phyloP scores from a whole-genome alignment of 768 basidiomycete genomes.

The Xerocomellus amylosporus region DNA sequence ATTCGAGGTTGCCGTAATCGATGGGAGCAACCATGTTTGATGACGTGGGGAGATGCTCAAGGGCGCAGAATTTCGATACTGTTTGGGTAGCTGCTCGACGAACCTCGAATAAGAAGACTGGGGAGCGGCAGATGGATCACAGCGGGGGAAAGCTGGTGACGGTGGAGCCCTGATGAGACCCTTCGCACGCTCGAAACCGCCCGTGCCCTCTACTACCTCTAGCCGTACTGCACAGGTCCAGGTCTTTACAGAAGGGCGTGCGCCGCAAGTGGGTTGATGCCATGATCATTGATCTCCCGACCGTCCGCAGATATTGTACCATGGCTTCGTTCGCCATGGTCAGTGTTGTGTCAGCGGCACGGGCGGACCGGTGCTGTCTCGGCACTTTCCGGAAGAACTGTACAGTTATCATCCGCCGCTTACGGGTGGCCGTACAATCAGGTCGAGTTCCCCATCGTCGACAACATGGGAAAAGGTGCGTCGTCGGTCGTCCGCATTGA shows the following conservation, averaged over 20 bases:
- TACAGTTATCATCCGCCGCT: constrained; percentile 35
- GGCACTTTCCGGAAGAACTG: constrained; percentile 38
- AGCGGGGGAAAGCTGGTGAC: constrained; percentile 9
- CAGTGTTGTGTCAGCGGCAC: no score
- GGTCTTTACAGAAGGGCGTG: no score
- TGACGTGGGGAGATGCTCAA: neutral
- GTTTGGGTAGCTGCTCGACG: constrained; percentile 1
- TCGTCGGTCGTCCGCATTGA: constrained; percentile 10
- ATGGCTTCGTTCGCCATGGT: no score
- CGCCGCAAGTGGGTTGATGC: no score
- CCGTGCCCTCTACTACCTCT: no score
- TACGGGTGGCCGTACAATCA: constrained; percentile 28
- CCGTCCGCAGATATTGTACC: no score
- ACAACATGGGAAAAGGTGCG: constrained; percentile 75
- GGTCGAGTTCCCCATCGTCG: constrained; percentile 42
- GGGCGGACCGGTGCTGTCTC: neutral
- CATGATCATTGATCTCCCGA: no score
- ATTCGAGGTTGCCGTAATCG: constrained; percentile 34
- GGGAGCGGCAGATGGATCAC: neutral
- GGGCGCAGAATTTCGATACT: neutral
- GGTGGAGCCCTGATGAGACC: neutral
- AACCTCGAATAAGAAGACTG: neutral
- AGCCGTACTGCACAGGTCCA: no score
- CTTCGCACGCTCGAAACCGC: no score
- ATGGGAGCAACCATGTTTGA: constrained; percentile 20